These are phyloP conservation scores for Cephaloascus fragrans DNA, from an alignment of 805 yeast species.

Conservation along the genomic window DNA sequence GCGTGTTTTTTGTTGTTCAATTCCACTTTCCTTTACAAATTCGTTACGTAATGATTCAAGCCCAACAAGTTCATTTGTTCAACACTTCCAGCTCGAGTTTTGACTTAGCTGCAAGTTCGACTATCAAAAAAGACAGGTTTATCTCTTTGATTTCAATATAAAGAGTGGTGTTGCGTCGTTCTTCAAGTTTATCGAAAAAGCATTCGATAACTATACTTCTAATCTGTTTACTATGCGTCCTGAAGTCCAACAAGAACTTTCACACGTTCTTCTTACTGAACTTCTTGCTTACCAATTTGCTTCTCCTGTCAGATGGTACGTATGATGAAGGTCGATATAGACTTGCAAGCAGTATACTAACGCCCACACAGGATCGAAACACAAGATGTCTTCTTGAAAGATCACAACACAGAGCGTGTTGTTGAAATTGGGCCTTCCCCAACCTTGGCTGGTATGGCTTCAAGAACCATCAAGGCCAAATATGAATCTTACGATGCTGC, in stretches of 20 bases:
- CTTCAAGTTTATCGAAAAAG: no score
- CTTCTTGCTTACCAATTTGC: conserved; percentile 98
- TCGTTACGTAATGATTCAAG: background rate
- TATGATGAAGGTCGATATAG: no score
- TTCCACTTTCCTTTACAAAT: no score
- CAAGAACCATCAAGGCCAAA: conserved; percentile 88
- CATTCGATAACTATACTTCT: background rate
- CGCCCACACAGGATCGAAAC: conserved; percentile 61
- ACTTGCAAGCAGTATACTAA: conserved; percentile 3
- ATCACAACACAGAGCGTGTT: conserved; percentile 91
- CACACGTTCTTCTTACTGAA: conserved; percentile 91
- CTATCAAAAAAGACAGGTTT: background rate
- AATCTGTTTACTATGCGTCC: conserved; percentile 51
- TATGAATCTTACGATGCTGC: conserved; percentile 99
- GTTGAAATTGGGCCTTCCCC: conserved; percentile 99
- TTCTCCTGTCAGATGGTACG: conserved; percentile 93
- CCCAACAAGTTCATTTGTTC: no score
- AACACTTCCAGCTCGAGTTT: no score
- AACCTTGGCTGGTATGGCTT: conserved; percentile 97
- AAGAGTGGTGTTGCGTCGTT: no score
- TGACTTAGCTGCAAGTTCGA: background rate
- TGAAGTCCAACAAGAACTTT: conserved; percentile 94
- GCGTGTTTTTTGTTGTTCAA: no score
- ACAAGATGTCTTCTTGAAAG: conserved; percentile 93
- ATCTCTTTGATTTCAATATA: background rate